Evolutionary conservation across 1,284 basidiomycete species (phyloP).

Genomic region (Pisolithus thermaeus): DNA sequence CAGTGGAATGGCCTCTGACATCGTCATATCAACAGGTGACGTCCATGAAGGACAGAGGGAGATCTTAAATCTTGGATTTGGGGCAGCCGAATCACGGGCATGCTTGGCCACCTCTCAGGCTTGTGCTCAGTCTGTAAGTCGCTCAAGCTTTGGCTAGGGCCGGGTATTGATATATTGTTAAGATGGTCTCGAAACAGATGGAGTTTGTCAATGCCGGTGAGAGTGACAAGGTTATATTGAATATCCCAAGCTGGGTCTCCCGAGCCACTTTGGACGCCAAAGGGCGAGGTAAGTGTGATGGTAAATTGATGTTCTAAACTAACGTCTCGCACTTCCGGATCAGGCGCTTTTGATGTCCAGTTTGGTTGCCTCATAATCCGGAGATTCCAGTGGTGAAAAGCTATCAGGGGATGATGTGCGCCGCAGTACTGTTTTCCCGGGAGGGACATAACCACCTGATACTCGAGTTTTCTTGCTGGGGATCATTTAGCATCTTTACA

Average conservation of each 20-base stretch:
- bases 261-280: slow-evolving; percentile 42
- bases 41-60: slow-evolving; percentile 40
- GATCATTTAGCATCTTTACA: neutral
- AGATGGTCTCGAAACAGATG: slow-evolving; percentile 45
- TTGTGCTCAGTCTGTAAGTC: neutral
- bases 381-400: slow-evolving; percentile 31
- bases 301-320: slow-evolving; percentile 1
- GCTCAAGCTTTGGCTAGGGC: slow-evolving; percentile 2
- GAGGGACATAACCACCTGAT: slow-evolving; percentile 1
- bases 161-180: slow-evolving; percentile 9
- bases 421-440: slow-evolving; percentile 10
- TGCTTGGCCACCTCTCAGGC: slow-evolving; percentile 31
- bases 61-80: slow-evolving; percentile 41
- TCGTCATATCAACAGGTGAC: slow-evolving; percentile 30
- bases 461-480: neutral
- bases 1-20: neutral
- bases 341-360: slow-evolving; percentile 40
- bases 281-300: slow-evolving; percentile 32
- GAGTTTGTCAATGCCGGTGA: slow-evolving; percentile 29
- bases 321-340: neutral
- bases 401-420: slow-evolving; percentile 32
- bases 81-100: slow-evolving; percentile 32
- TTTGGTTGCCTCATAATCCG: slow-evolving; percentile 31
- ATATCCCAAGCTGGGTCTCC: slow-evolving; percentile 27
- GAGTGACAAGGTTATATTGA: slow-evolving; percentile 31